Conservation (phyloP, 495 filamentous ascomycete genomes). For the Tuber aestivum region DNA sequence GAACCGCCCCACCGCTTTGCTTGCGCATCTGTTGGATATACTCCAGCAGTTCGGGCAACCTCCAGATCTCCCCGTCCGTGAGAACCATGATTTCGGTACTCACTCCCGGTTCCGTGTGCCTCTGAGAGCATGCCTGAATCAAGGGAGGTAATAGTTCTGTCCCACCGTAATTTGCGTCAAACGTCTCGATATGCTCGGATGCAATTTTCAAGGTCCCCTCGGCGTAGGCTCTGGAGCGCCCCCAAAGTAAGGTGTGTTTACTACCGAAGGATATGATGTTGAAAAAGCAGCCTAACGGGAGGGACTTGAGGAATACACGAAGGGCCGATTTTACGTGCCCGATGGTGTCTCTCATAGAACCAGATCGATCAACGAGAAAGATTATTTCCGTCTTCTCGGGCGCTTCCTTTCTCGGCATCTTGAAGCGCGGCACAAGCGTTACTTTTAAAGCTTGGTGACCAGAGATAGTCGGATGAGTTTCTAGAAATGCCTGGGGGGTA, state of each 20-base stretch:
- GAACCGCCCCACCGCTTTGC: conserved; percentile 48
- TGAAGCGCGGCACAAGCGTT: conserved; percentile 61
- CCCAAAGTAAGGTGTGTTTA: conserved; percentile 53
- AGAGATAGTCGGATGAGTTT: conserved; percentile 56
- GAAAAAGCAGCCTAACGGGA: conserved; percentile 62
- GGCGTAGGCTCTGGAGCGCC: conserved; percentile 52
- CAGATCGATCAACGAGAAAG: conserved; percentile 62
- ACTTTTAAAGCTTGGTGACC: conserved; percentile 61
- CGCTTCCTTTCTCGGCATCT: conserved; percentile 44
- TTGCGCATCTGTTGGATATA: conserved; percentile 51
- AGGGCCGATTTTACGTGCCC: conserved; percentile 54
- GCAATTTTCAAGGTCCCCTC: conserved; percentile 51
- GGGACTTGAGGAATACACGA: conserved; percentile 59
- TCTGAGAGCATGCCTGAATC: conserved; percentile 40
- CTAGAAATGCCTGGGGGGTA: conserved; percentile 56
- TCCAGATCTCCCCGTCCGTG: conserved; percentile 65
- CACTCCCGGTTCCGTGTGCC: conserved; percentile 44
- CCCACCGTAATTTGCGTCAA: conserved; percentile 55
- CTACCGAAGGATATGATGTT: conserved; percentile 68
- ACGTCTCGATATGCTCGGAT: conserved; percentile 46
- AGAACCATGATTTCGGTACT: conserved; percentile 59
- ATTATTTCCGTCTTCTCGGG: conserved; percentile 55
- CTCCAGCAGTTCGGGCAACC: conserved; percentile 50
- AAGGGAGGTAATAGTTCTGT: conserved; percentile 58
- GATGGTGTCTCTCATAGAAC: conserved; percentile 58